Evolutionary conservation across 176 grass and related monocot species (phyloP), one percentile per base, ranked within the genome.

Genomic region (Metroxylon sagu): DNA sequence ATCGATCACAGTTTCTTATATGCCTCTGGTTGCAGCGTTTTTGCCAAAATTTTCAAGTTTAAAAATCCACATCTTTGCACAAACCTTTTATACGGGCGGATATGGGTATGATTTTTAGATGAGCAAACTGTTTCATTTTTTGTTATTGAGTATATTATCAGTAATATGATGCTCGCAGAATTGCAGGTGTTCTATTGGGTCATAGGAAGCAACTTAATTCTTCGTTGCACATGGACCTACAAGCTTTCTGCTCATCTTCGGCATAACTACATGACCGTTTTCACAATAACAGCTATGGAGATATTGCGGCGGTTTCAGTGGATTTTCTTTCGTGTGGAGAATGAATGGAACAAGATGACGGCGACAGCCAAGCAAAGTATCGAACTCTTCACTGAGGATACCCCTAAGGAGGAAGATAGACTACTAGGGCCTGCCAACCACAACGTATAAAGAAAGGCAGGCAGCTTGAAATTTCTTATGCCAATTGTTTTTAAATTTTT

Each of bases 171-270:
- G 58, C 5, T 49, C 18, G 51, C 29, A 15, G 49, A 66, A 52
- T 76, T 51, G 18, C 76, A 97, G 92, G 81, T 91, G 19, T 91
- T 77, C 62, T 91, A 91, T 66, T 91, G 87, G 87, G 80, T 97
- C 19, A 18, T 97, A 72, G 84, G 87, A 31, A 97, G 84, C 82
- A 97, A 91, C 70, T 80, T 97, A 58, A 60, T 97, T 56, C 76
- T 97, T 51, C 81, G 92, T 14, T 97, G 92, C 59, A 91, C 81
- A 19, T 91, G 92, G 92, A 97, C 92, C 28, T 97, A 97, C 81
- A 97, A 97, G 74, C 92, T 97, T 3, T 97, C 92, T 0, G 92
- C 92, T 3, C 92, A 97, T 97, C 86, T 97, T 56, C 75, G 92
- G 66, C 92, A 91, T 71, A 97, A 97, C 58, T 91, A 97, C 73